Base-by-base conservation (phyloP, 2,329 filamentous ascomycete species). In the Curvularia spicifera region DNA sequence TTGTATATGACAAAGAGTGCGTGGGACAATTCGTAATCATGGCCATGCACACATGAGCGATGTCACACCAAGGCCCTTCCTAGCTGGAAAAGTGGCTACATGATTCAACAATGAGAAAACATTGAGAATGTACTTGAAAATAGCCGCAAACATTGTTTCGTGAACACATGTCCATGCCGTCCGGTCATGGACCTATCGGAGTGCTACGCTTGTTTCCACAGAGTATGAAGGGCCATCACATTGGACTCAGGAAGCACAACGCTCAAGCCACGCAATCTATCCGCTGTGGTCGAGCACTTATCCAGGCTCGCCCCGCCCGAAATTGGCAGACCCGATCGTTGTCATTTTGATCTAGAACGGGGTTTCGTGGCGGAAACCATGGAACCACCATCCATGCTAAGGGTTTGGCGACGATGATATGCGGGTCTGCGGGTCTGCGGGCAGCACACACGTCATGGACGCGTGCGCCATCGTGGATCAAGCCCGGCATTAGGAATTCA, bases 201-300 rank as follows among this genome's bases (percentile, higher is more conserved):
- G 22, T 40, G 29, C 45, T 47, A 43, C 44, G 18, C 28, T n/a
- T 37, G 40, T n/a, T 33, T 15, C 26, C 20, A 33, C 18, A 50
- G 20, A 26, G 51, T 53, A 53, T 60, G 48, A 53, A 57, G 54
- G 53, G 48, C 37, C 39, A 49, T 65, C 24, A 49, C 45, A 48
- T 50, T 50, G 42, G 57, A 57, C 61, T 61, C 62, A 62, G 51
- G 56, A 63, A 65, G 20, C 31, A 31, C 49, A 35, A 45, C 44
- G 45, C 43, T 51, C 60, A 66, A 65, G 59, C 63, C 56, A 65
- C 39, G 53, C 56, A 70, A 72, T 71, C 48, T 71, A 73, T 60
- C 53, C 59, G 61, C 50, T 45, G 50, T 57, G 48, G 57, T 58
- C 48, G 56, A 54, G 52, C 45, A 56, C 28, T 50, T 47, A n/a